Evolutionary conservation across 2,329 filamentous ascomycete species (phyloP), one percentile per base, ranked within the genome.

Genomic region (Pseudocercospora cruenta): DNA sequence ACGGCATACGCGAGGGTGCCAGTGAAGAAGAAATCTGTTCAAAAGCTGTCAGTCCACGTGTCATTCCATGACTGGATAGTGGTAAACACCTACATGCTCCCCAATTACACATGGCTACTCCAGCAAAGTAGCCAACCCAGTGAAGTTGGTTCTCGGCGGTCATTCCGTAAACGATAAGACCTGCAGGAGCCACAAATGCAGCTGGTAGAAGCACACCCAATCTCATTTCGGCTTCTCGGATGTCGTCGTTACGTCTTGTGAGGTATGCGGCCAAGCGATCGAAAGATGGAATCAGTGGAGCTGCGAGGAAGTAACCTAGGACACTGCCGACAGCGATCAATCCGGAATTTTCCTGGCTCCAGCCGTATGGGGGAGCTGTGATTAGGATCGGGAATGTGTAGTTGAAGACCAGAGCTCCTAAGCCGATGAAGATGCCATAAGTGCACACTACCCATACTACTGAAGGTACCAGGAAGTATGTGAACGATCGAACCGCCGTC

Each of bases 1-100:
- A 88, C 83, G 1, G 86, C 86, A 70, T 89, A 88, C 2, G 86
- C 86, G 8, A 89, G 80, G 10, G 85, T 85, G 71, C 88, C 86
- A 14, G 73, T 74, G 67, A 79, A 78, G 72, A 65, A 71, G 62
- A 65, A 63, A 49, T 64, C 60, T 63, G 55, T 43, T 14, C n/a
- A 26, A 10, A 16, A 31, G 24, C 16, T 24, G 22, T 54, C n/a
- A 58, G 31, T 28, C 26, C 16, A 58, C 55, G 55, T 58, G 31
- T 43, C 36, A 3, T 3, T 4, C 5, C 21, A 59, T 62, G 19
- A 62, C 22, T 49, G 45, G 47, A 22, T 5, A 55, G 10, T 45
- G 14, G 39, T 1, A 19, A 47, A 26, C 10, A 62, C 64, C 60
- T 74, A 78, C 65, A 78, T 78, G 54, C 76, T 71, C 73, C 74